These are phyloP conservation scores for Sorghum bicolor DNA, from an alignment of 176 grass and related monocot species.

Conservation along the genomic window DNA sequence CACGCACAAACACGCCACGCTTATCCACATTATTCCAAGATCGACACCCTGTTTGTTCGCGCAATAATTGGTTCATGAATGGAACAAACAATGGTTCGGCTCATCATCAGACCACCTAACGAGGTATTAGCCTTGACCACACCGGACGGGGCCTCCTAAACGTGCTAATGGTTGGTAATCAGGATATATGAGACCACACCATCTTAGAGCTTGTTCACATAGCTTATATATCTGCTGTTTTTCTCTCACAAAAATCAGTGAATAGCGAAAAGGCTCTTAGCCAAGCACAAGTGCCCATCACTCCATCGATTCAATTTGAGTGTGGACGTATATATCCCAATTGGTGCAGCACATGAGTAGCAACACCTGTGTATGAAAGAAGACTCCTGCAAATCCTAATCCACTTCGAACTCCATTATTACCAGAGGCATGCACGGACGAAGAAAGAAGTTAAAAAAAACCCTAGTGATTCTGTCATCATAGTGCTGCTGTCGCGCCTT, in stretches of 20 bases:
- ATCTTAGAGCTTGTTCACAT: no score
- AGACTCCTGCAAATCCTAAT: background rate
- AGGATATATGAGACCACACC: background rate
- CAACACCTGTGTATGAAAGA: background rate
- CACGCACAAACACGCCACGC: background rate
- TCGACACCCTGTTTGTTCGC: background rate
- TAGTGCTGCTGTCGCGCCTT: background rate
- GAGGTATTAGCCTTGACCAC: background rate
- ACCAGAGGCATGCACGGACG: background rate
- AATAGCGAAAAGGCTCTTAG: no score
- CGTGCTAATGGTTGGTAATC: background rate
- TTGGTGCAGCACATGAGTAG: background rate
- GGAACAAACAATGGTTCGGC: background rate
- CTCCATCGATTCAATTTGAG: background rate
- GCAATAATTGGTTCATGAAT: conserved; percentile 26
- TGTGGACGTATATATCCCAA: background rate
- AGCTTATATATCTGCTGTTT: no score
- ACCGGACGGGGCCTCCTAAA: background rate
- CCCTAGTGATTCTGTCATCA: background rate
- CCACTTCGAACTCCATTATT: background rate
- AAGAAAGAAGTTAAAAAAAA: background rate
- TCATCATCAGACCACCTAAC: conserved; percentile 12
- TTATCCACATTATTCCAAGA: background rate
- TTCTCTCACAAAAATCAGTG: no score
- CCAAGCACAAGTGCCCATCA: background rate